Base-by-base conservation (phyloP, 2,329 filamentous ascomycete genomes). In the Ophiocordyceps camponoti-saundersi region DNA sequence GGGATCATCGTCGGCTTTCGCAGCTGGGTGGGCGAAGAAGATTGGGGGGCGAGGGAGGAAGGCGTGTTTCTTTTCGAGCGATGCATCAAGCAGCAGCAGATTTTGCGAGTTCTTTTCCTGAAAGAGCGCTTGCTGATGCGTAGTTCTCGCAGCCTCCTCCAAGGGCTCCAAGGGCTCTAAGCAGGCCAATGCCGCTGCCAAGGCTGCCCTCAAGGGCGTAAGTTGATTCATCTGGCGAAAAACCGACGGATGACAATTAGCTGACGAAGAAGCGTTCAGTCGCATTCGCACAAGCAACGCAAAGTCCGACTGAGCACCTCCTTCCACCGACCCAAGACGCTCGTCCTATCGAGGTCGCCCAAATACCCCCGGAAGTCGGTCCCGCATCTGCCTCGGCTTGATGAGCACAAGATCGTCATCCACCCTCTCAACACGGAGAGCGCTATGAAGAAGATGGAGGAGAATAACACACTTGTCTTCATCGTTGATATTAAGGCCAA, bases 391-490 rank as follows among this genome's bases (percentile, higher is more conserved):
- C 83, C 89, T 60, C 85, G 88, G 61, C 85, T 98, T 63, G 92
- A 98, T 73, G 85, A 90, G 74, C 85, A 89, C 80, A 95, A 94
- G 82, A 78, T 96, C 68, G 84, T 98, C 69, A 77, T 96, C 65
- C 87, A 95, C 81, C 92, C 92, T 57, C 80, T 98, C 66, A 98
- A 98, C 83, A 98, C 92, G 52, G 92, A 98, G 84, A 92, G 84
- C 65, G 92, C 93, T 64, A 96, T 98, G 90, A 98, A 98, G 87
- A 95, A 95, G 85, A 95, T 98, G 61, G 92, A 98, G 79, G 92
- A 98, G 84, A 89, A 98, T 82, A 98, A 98, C 81, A 98, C 92
- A 58, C 81, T 98, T 46, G 87, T 94, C 66, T 95, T 95, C 79
- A 94, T 95, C 60, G 87, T 93, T 65, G 85, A 95, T 60, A 74